These are phyloP conservation scores for Tricholoma furcatifolium DNA, from an alignment of 768 basidiomycete genomes.

Conservation along the genomic window DNA sequence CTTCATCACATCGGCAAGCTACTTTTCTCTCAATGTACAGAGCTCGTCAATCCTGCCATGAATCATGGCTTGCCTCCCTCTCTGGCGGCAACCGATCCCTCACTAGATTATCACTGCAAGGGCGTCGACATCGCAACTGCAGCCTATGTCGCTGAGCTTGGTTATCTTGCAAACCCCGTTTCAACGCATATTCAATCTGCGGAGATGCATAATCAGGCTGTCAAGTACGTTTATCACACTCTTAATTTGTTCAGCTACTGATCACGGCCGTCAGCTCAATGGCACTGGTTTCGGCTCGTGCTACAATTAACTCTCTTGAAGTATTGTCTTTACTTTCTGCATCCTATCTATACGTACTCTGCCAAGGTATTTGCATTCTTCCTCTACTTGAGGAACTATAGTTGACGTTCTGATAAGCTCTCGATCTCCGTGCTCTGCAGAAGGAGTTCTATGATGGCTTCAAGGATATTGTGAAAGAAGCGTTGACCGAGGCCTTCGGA, in stretches of 20 bases:
- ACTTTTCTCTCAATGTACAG: constrained; percentile 65
- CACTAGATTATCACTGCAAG: constrained; percentile 80
- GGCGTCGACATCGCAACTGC: constrained; percentile 84
- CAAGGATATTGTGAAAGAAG: constrained; percentile 44
- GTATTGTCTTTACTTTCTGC: constrained; percentile 73
- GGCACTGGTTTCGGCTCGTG: constrained; percentile 80
- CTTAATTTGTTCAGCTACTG: constrained; percentile 11
- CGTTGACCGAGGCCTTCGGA: constrained; percentile 47
- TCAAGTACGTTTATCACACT: constrained; percentile 64
- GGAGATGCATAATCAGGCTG: constrained; percentile 91
- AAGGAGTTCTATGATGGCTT: constrained; percentile 57
- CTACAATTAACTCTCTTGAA: constrained; percentile 75
- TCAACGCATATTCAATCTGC: constrained; percentile 84
- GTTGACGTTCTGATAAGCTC: constrained; percentile 36
- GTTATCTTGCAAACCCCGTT: constrained; percentile 82
- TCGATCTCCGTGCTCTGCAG: constrained; percentile 80
- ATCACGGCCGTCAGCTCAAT: constrained; percentile 68
- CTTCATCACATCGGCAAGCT: constrained; percentile 72
- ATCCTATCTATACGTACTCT: constrained; percentile 69
- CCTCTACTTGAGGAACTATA: neutral
- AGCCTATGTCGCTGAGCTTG: constrained; percentile 80
- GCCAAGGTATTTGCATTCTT: constrained; percentile 49
- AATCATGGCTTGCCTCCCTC: constrained; percentile 83
- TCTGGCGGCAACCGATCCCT: constrained; percentile 76
- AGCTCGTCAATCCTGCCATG: constrained; percentile 73